A percentile compares a stretch with the other conserved stretches of the same genome.
Evolutionary conservation across 2,329 filamentous ascomycete genomes (phyloP).

Genomic region (Thyridium curvatum): DNA sequence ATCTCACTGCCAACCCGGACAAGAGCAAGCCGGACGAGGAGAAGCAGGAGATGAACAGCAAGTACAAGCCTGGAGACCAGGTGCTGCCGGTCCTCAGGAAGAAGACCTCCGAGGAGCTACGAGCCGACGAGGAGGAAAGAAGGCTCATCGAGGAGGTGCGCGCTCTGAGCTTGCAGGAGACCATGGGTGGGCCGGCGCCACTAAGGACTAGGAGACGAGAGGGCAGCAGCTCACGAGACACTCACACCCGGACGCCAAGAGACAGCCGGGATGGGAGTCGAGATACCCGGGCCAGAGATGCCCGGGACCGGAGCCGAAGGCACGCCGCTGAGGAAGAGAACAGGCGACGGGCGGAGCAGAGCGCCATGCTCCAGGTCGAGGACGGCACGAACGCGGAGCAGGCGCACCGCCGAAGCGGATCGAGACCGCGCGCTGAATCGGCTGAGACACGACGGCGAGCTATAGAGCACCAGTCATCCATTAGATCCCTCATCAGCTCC

Average conservation of each 20-base stretch:
- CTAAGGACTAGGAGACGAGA: conserved; percentile 8
- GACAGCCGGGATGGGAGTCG: conserved; percentile 27
- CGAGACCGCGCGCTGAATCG: conserved; percentile 33
- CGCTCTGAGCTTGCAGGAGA: conserved; percentile 66
- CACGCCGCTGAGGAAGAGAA: conserved; percentile 21
- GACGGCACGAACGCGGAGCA: conserved; percentile 17
- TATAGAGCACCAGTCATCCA: conserved; percentile 83
- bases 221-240: conserved; percentile 11
- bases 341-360: conserved; percentile 20
- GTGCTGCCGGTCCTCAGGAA: conserved; percentile 62
- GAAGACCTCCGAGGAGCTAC: conserved; percentile 45
- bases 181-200: conserved; percentile 38
- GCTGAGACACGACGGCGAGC: conserved; percentile 41
- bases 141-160: conserved; percentile 66
- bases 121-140: conserved; percentile 59
- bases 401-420: conserved; percentile 36
- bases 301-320: conserved; percentile 17
- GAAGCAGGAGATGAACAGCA: conserved; percentile 65
- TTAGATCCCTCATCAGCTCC: conserved; percentile 76
- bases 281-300: conserved; percentile 16
- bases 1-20: conserved; percentile 70
- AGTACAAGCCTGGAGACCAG: conserved; percentile 76
- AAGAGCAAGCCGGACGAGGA: conserved; percentile 66
- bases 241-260: conserved; percentile 14
- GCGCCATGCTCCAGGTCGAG: conserved; percentile 30